phyloP scores from a whole-genome alignment of 2,329 filamentous ascomycete genomes.

The Diaporthe humulicola region DNA sequence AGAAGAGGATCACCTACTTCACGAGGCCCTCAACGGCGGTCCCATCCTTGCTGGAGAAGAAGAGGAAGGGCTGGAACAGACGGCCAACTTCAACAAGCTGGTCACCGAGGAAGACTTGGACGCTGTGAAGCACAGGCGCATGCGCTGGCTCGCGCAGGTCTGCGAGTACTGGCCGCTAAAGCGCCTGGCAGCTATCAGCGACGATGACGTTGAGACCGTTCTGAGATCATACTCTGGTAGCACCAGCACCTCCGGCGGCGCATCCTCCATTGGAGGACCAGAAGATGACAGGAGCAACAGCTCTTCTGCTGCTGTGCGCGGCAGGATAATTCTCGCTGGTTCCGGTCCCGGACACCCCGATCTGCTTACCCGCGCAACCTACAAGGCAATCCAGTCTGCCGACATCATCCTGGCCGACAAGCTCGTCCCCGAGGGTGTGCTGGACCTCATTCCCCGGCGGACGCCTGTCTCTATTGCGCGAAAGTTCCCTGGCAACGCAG shows the following conservation, averaged over 20 bases:
- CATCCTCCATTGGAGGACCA: slow-evolving; percentile 37
- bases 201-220: slow-evolving; percentile 82
- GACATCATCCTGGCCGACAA: slow-evolving; percentile 89
- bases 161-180: slow-evolving; percentile 98
- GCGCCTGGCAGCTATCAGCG: slow-evolving; percentile 82
- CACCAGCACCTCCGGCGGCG: slow-evolving; percentile 37
- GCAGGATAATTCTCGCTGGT: slow-evolving; percentile 88
- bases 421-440: slow-evolving; percentile 84
- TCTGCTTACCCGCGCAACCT: slow-evolving; percentile 85
- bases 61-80: slow-evolving; percentile 79
- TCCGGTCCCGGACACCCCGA: slow-evolving; percentile 94
- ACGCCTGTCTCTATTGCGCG: slow-evolving; percentile 92
- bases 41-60: slow-evolving; percentile 48
- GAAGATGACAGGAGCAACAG: slow-evolving; percentile 42
- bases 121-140: slow-evolving; percentile 82
- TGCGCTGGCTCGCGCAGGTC: slow-evolving; percentile 94
- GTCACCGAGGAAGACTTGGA: slow-evolving; percentile 80
- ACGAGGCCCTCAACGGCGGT: slow-evolving; percentile 48
- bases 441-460: slow-evolving; percentile 90
- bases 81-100: slow-evolving; percentile 85
- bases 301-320: slow-evolving; percentile 54
- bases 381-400: slow-evolving; percentile 80
- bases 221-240: slow-evolving; percentile 76
- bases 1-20: slow-evolving; percentile 74
- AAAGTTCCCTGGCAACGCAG: slow-evolving; percentile 98